These are phyloP conservation scores for Jamesozyma spencerorum DNA, from an alignment of 805 yeast species.

Conservation along the genomic window DNA sequence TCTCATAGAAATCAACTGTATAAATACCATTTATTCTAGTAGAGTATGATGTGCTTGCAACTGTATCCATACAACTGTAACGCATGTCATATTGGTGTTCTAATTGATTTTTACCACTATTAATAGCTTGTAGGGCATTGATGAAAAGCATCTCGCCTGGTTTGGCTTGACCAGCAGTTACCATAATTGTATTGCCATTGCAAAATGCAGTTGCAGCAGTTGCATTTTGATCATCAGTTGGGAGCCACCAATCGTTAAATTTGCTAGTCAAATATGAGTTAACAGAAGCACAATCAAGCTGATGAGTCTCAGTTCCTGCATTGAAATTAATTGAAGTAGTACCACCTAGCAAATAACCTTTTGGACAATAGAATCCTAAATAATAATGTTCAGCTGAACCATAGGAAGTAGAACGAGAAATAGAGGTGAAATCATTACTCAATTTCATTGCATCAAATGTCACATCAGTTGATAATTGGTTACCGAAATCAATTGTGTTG, in stretches of 20 bases:
- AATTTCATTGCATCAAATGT: constrained; percentile 18
- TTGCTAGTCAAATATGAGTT: constrained; percentile 19
- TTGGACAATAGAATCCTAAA: constrained; percentile 28
- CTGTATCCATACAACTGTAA: constrained; percentile 25
- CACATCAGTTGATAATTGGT: constrained; percentile 20
- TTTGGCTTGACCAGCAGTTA: constrained; percentile 16
- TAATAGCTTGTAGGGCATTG: constrained; percentile 27
- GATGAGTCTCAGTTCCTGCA: constrained; percentile 26
- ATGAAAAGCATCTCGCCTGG: constrained; percentile 27
- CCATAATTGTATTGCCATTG: constrained; percentile 14
- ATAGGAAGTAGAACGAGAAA: constrained; percentile 28
- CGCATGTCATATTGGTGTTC: constrained; percentile 15
- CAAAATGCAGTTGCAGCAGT: constrained; percentile 17
- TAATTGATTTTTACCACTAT: constrained; percentile 14
- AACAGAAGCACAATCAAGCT: constrained; percentile 29
- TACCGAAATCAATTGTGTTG: constrained; percentile 22
- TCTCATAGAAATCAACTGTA: constrained; percentile 8
- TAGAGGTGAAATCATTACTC: constrained; percentile 14
- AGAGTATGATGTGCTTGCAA: constrained; percentile 18
- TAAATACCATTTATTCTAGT: constrained; percentile 9
- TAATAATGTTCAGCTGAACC: constrained; percentile 28
- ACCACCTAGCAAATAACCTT: constrained; percentile 26
- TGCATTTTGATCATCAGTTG: constrained; percentile 12
- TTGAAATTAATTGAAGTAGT: constrained; percentile 22
- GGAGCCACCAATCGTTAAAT: constrained; percentile 31